A percentile compares a stretch with the other conserved stretches of the same genome.
Evolutionary conservation across 139 green algal species (phyloP).

Genomic region (Chlamydomonas eustigma): DNA sequence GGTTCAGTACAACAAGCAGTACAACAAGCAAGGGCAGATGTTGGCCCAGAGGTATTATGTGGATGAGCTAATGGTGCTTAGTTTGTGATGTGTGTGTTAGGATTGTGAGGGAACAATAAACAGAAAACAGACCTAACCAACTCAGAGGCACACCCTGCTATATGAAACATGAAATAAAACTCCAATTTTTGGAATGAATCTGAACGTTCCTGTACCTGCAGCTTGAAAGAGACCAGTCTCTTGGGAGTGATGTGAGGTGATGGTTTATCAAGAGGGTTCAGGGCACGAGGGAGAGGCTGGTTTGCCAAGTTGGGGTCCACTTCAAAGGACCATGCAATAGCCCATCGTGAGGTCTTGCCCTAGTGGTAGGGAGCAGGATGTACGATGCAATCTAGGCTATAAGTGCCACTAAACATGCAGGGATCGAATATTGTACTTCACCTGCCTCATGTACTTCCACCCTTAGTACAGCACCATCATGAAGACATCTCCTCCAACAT

Average conservation of each 20-base stretch:
- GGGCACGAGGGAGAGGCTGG: constrained; percentile 39
- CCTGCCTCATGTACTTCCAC: no score
- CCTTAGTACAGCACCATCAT: no score
- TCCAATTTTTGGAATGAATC: neutral
- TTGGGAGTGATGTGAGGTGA: neutral
- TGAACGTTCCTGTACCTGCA: constrained; percentile 11
- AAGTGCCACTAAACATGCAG: no score
- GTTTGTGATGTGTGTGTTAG: no score
- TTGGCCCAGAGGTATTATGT: no score
- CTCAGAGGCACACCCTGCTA: no score
- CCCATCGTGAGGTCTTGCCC: constrained; percentile 83
- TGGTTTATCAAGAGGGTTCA: neutral
- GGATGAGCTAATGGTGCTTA: no score
- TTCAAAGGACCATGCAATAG: constrained; percentile 81
- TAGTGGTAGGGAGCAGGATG: constrained; percentile 18
- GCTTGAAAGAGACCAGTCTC: constrained; percentile 1
- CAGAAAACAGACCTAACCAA: no score
- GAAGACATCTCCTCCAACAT: neutral
- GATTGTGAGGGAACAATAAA: no score
- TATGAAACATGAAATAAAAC: neutral
- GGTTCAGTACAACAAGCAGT: no score
- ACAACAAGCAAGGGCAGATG: no score
- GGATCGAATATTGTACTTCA: no score
- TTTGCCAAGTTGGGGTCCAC: constrained; percentile 43
- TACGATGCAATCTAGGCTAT: neutral